Evolutionary conservation across 257 asterid species (phyloP), one percentile per base, ranked within the genome.

Genomic region (Anisodus acutangulus): DNA sequence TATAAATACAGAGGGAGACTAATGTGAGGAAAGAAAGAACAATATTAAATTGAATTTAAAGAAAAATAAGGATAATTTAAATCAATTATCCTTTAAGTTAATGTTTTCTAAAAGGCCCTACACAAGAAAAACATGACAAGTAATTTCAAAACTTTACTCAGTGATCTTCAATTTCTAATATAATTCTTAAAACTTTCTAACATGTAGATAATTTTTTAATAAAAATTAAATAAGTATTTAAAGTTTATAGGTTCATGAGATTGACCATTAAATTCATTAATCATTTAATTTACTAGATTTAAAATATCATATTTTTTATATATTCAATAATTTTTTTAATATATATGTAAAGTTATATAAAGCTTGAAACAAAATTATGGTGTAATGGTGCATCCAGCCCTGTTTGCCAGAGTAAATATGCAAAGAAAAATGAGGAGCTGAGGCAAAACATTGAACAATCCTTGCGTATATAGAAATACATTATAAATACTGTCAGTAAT

Each of bases 401-500:
- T 41, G 45, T 41, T 41, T 41, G 5, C 4, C 45, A 5, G 45
- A 41, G 45, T 22, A 22, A 22, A 57, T 63, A 0, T 9, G 6
- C 17, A 26, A 19, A 8, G 68, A 19, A 19, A 60, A n/a, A 19
- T 22, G 2, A 63, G 69, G 69, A 22, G 62, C 15, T 55, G 62
- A 55, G 62, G 62, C 8, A 59, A 63, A 63, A 63, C 41, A 63
- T 31, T n/a, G 8, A 19, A 64, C 49, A 35, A 49, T 49, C 60
- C 3, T 74, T 74, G 80, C 62, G 80, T 74, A 19, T 47, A 22
- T 12, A 19, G 60, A 74, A 49, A 49, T 72, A 49, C 43, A 47
- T 22, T 74, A 10, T 22, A 70, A 66, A 35, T 26, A 76, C 84
- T 53, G 67, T 70, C 82, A 59, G 83, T 63, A 69, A 51, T 81